Evolutionary conservation across 805 yeast genomes (phyloP).

Genomic region (Yarrowia bubula): DNA sequence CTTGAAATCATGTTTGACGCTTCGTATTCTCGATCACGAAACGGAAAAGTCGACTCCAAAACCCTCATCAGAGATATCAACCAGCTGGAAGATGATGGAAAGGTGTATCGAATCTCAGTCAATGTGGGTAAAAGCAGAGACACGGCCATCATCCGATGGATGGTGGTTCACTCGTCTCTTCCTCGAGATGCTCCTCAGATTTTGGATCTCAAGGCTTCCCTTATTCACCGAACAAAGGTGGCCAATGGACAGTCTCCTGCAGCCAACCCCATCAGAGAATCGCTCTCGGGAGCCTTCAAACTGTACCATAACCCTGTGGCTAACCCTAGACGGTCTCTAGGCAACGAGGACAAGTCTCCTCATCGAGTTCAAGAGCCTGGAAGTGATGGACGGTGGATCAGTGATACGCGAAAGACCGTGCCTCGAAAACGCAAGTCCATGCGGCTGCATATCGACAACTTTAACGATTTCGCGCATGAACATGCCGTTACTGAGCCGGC

Average conservation of each 20-base stretch:
- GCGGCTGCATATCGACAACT: background rate
- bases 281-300: conserved; percentile 19
- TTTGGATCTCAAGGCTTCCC: background rate
- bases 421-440: background rate
- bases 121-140: conserved; percentile 33
- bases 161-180: conserved; percentile 37
- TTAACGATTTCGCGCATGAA: background rate
- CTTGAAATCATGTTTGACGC: conserved; percentile 46
- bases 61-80: conserved; percentile 51
- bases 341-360: conserved; percentile 19
- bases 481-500: background rate
- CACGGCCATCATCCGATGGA: conserved; percentile 30
- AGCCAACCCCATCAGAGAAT: background rate
- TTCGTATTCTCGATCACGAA: conserved; percentile 35
- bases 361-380: conserved; percentile 13
- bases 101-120: conserved; percentile 36
- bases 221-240: background rate
- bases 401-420: background rate
- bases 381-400: conserved; percentile 14
- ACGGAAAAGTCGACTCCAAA: conserved; percentile 52
- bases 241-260: background rate
- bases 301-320: conserved; percentile 25
- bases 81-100: conserved; percentile 40
- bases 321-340: conserved; percentile 6
- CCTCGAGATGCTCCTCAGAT: conserved; percentile 27